These are phyloP conservation scores for Chalciporus pseudorubinellus DNA, from an alignment of 768 basidiomycete species.

Conservation along the genomic window DNA sequence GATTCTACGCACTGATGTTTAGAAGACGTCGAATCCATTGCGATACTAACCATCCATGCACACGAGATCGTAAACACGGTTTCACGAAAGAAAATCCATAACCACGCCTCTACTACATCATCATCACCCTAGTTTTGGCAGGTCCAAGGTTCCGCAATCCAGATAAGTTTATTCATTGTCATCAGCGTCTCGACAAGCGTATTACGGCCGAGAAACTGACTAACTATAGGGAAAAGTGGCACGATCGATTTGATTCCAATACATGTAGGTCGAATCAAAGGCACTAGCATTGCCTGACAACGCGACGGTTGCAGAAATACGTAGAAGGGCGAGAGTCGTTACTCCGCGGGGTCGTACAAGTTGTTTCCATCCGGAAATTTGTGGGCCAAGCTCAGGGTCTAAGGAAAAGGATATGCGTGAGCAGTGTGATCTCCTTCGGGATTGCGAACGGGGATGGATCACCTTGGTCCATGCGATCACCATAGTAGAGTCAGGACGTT, in stretches of 20 bases:
- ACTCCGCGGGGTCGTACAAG: slow-evolving; percentile 5
- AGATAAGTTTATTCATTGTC: not conserved
- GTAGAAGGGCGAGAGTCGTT: slow-evolving; percentile 20
- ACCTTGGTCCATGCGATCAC: slow-evolving; percentile 25
- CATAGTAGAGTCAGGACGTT: slow-evolving; percentile 25
- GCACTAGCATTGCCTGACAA: slow-evolving; percentile 17
- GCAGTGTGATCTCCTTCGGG: no score
- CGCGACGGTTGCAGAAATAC: slow-evolving; percentile 20
- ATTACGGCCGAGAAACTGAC: no score
- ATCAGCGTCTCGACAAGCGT: no score
- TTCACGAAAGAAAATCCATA: not conserved
- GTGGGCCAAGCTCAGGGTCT: not conserved
- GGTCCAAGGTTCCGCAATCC: not conserved
- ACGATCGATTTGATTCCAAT: not conserved
- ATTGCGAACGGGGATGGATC: no score
- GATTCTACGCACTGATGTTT: no score
- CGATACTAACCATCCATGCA: no score
- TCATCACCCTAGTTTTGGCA: not conserved
- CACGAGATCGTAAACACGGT: no score
- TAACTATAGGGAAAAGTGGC: not conserved
- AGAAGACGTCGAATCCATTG: no score
- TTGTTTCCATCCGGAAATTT: not conserved
- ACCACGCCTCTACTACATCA: no score
- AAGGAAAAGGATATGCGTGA: no score
- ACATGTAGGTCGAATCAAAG: slow-evolving; percentile 11